Conservation (phyloP, 225 moss, liverwort and hornwort genomes). For the Bryum argenteum region DNA sequence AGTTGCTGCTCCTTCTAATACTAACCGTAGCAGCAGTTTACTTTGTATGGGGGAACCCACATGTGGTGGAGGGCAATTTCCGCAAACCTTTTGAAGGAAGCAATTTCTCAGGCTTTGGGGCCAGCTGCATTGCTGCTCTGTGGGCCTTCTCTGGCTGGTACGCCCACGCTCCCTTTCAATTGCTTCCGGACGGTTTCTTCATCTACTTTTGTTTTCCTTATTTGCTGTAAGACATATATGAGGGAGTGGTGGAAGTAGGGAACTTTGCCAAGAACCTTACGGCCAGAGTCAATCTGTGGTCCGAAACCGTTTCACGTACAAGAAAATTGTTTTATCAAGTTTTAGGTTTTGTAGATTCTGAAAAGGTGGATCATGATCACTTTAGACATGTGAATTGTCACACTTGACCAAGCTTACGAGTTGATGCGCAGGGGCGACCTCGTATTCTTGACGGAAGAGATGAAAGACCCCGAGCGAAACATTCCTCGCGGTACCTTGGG, state of each 20-base stretch:
- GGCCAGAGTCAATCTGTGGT: slow-evolving; percentile 4
- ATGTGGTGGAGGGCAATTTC: slow-evolving; percentile 65
- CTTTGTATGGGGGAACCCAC: slow-evolving; percentile 53
- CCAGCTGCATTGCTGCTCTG: slow-evolving; percentile 76
- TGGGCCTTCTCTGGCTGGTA: slow-evolving; percentile 86
- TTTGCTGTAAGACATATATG: slow-evolving; percentile 18
- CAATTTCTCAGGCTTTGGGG: slow-evolving; percentile 65
- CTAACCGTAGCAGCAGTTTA: slow-evolving; percentile 47
- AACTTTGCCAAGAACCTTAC: slow-evolving; percentile 16
- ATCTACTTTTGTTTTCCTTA: slow-evolving; percentile 1
- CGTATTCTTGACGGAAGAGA: slow-evolving; percentile 77
- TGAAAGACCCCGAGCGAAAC: slow-evolving; percentile 76
- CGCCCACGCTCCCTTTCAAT: slow-evolving; percentile 23
- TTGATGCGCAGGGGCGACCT: slow-evolving; percentile 67
- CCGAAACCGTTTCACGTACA: slow-evolving; percentile 13
- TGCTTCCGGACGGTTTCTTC: slow-evolving; percentile 19
- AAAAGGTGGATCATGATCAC: not conserved
- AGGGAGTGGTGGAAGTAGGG: slow-evolving; percentile 10
- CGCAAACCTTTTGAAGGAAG: slow-evolving; percentile 63
- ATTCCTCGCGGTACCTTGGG: slow-evolving; percentile 64
- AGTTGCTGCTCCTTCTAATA: slow-evolving; percentile 52
- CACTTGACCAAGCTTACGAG: slow-evolving; percentile 15
- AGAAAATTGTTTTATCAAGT: slow-evolving; percentile 1
- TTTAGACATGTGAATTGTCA: slow-evolving; percentile 18
- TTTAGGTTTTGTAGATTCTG: slow-evolving; percentile 6